Conservation (phyloP, 2,329 filamentous ascomycete genomes). For the Claviceps sp. region DNA sequence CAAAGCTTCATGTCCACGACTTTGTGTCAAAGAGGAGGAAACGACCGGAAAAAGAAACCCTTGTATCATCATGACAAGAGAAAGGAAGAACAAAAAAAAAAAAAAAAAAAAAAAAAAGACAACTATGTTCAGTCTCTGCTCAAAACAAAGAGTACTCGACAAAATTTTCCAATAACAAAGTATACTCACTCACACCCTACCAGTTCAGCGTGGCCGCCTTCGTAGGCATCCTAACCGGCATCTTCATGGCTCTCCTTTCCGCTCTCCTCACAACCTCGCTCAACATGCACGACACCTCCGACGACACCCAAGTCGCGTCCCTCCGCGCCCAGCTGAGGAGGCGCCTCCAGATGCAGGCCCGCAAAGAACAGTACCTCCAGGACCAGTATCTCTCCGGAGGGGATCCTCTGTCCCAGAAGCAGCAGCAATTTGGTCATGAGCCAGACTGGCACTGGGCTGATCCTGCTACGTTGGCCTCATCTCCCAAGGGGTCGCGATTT, state of each 20-base stretch:
- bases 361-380: constrained; percentile 5
- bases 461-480: constrained; percentile 14
- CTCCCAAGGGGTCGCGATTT: constrained; percentile 14
- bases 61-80: background rate
- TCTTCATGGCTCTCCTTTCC: constrained; percentile 44
- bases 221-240: constrained; percentile 51
- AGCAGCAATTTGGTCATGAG: constrained; percentile 14
- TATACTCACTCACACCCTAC: background rate
- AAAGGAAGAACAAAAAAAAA: no score
- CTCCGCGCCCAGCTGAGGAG: constrained; percentile 2
- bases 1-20: background rate
- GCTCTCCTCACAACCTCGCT: constrained; percentile 38
- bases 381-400: constrained; percentile 4
- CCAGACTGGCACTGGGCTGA: constrained; percentile 26
- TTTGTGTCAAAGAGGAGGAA: background rate
- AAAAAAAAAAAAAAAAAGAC: background rate
- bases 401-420: background rate
- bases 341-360: constrained; percentile 1
- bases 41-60: no score
- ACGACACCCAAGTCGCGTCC: constrained; percentile 7
- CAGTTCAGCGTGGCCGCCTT: constrained; percentile 51
- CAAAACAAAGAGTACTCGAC: no score
- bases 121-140: no score
- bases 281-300: constrained; percentile 22
- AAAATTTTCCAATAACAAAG: no score